phyloP scores from a whole-genome alignment of 345 rosid genomes.

The Cardiospermum halicacabum region DNA sequence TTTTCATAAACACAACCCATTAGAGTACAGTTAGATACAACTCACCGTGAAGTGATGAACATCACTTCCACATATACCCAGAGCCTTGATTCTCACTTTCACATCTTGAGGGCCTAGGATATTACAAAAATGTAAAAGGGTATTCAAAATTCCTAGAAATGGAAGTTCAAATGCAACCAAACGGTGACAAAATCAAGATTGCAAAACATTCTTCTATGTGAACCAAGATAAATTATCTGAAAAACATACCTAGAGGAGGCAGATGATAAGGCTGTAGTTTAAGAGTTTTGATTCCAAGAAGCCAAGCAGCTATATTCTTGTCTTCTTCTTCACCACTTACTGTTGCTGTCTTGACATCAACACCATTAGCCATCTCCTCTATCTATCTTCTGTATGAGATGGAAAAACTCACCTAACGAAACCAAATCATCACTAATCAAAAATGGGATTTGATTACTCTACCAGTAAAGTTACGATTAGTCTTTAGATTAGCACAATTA shows the following conservation, averaged over 20 bases:
- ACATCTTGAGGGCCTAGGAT: conserved; percentile 47
- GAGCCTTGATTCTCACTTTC: conserved; percentile 48
- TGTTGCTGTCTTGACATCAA: not conserved
- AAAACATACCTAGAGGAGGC: conserved; percentile 43
- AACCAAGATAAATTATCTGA: not conserved
- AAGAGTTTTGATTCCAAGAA: conserved; percentile 49
- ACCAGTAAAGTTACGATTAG: no score
- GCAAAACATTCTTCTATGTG: not conserved
- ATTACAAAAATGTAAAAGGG: not conserved
- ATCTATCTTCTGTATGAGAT: not conserved
- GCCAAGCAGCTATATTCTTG: conserved; percentile 62
- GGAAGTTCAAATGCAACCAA: not conserved
- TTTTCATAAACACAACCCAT: not conserved
- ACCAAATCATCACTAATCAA: no score
- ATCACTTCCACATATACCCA: conserved; percentile 70
- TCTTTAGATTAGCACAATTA: no score
- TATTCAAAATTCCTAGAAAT: not conserved
- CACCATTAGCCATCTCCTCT: conserved; percentile 19
- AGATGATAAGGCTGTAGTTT: conserved; percentile 52
- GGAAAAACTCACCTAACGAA: no score
- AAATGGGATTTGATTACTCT: no score
- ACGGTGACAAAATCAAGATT: not conserved
- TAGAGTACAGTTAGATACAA: not conserved
- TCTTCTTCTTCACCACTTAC: conserved; percentile 20
- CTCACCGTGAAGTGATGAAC: conserved; percentile 60